Percentiles rank a stretch among this genome's conserved stretches.
Conservation (phyloP, 139 green algal species). For the Marvania coccoides region DNA sequence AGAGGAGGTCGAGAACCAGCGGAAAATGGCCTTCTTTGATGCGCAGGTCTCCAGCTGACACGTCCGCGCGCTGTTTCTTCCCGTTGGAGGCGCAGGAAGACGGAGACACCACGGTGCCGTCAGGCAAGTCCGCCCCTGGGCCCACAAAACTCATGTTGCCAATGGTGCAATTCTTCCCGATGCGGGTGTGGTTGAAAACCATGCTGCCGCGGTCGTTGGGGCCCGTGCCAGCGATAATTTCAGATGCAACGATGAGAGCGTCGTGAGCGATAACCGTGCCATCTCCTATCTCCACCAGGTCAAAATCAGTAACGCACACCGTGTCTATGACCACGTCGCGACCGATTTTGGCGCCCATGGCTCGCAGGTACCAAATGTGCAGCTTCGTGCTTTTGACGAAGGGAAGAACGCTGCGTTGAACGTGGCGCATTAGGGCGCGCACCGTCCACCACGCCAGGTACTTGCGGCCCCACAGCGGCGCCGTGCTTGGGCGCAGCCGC, state of each 20-base stretch:
- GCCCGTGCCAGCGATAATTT: not conserved
- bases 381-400: not conserved
- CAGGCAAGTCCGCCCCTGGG: not conserved
- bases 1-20: not conserved
- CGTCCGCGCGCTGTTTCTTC: too few relatives aligned
- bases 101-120: not conserved
- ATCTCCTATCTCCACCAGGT: constrained; percentile 9
- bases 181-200: not conserved
- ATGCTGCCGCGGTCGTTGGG: not conserved
- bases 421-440: not conserved
- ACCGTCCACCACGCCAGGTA: constrained; percentile 3
- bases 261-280: not conserved
- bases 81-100: not conserved
- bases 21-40: too few relatives aligned
- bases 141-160: not conserved
- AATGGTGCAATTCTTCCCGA: not conserved
- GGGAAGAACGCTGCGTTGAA: not conserved
- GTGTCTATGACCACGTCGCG: not conserved
- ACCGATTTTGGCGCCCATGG: constrained; percentile 14
- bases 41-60: too few relatives aligned
- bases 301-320: not conserved
- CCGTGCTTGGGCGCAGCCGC: not conserved
- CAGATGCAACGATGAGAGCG: not conserved
- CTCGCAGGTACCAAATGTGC: not conserved
- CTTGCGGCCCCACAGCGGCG: not conserved